phyloP scores from a whole-genome alignment of 345 rosid species.

The Ceriops tagal region DNA sequence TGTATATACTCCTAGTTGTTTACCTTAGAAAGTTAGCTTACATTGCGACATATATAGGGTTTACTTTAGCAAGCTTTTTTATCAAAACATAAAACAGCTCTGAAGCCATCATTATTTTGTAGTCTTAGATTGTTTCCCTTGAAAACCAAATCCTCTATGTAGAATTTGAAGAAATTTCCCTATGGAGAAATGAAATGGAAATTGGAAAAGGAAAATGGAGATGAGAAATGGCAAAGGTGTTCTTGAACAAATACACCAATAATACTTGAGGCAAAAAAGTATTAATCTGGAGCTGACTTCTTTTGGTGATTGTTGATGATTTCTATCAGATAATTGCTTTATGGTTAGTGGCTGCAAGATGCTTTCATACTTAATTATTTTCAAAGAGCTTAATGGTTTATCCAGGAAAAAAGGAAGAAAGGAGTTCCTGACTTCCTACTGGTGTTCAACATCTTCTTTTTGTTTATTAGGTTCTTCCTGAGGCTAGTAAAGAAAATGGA shows the following conservation, averaged over 20 bases:
- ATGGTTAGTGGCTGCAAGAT: neutral
- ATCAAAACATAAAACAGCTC: no score
- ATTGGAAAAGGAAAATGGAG: neutral
- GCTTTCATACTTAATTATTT: neutral
- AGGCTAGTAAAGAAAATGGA: slow-evolving; percentile 57
- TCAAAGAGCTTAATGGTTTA: neutral
- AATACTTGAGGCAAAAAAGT: neutral
- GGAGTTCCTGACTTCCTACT: neutral
- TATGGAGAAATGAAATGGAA: no score
- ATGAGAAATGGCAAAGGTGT: neutral
- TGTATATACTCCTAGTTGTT: neutral
- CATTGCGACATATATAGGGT: no score
- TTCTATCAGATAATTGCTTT: neutral
- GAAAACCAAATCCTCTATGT: no score
- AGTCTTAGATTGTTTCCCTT: no score
- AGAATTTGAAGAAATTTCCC: no score
- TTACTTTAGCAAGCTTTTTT: no score
- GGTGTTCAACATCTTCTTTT: neutral
- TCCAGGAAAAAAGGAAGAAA: neutral
- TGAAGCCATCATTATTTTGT: no score
- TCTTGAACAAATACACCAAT: neutral
- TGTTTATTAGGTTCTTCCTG: slow-evolving; percentile 47
- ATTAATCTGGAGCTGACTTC: neutral
- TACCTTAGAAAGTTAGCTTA: no score
- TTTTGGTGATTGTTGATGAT: neutral